These are phyloP conservation scores for Cucurbita maxima DNA, from an alignment of 306 rosid species.

Conservation along the genomic window DNA sequence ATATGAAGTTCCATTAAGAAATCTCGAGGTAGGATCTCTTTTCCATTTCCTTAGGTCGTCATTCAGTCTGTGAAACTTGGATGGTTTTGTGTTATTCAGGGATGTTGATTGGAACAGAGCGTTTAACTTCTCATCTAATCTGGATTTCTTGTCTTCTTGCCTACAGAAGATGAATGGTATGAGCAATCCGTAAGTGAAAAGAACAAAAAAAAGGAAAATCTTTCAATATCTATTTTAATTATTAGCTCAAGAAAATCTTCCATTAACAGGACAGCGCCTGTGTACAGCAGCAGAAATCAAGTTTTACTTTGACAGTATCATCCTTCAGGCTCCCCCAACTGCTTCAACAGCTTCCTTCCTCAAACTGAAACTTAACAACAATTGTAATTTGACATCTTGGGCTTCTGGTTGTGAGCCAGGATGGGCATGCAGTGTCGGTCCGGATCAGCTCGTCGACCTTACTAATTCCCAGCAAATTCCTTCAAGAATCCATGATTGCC, in stretches of 20 bases:
- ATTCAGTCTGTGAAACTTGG: background rate
- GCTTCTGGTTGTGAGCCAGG: slow-evolving; percentile 97
- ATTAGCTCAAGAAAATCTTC: too few species aligned
- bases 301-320: slow-evolving; percentile 50
- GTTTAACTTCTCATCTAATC: slow-evolving; percentile 63
- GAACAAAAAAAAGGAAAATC: background rate
- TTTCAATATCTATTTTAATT: too few species aligned
- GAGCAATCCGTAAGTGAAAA: slow-evolving; percentile 8
- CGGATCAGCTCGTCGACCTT: slow-evolving; percentile 40
- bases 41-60: background rate
- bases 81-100: slow-evolving; percentile 29
- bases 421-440: slow-evolving; percentile 70
- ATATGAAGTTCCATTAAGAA: background rate
- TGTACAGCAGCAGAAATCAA: slow-evolving; percentile 78
- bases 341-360: slow-evolving; percentile 44
- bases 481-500: slow-evolving; percentile 55
- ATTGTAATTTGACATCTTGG: slow-evolving; percentile 92
- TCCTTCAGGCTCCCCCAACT: slow-evolving; percentile 29
- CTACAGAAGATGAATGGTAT: slow-evolving; percentile 58
- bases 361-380: slow-evolving; percentile 69
- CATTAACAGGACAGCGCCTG: slow-evolving; percentile 53
- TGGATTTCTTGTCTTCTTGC: slow-evolving; percentile 73
- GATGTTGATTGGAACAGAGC: slow-evolving; percentile 85
- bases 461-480: slow-evolving; percentile 52
- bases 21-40: background rate